A percentile compares a stretch with the other conserved stretches of the same genome.
Evolutionary conservation across 2,329 filamentous ascomycete genomes (phyloP).

Genomic region (Sordariomycetes sp.): DNA sequence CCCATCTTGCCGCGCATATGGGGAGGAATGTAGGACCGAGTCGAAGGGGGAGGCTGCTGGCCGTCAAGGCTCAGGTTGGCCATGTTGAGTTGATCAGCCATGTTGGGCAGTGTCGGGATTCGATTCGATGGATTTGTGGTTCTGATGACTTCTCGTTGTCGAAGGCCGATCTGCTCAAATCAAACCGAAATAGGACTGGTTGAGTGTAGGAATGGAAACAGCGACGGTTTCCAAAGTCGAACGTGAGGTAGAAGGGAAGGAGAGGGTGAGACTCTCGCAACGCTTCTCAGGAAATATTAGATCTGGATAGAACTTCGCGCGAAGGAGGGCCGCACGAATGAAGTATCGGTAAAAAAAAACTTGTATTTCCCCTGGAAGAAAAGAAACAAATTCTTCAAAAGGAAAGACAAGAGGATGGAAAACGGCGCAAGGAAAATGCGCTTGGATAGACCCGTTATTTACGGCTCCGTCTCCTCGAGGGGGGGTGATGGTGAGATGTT

Average conservation of each 20-base stretch:
- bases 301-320: slow-evolving; percentile 5
- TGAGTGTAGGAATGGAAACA: neutral
- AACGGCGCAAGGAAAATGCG: slow-evolving; percentile 8
- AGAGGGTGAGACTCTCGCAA: slow-evolving; percentile 4
- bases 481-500: slow-evolving; percentile 1
- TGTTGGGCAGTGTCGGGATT: slow-evolving; percentile 26
- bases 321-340: neutral
- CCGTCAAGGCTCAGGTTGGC: slow-evolving; percentile 53
- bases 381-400: slow-evolving; percentile 31
- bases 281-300: slow-evolving; percentile 12
- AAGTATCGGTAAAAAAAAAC: slow-evolving; percentile 7
- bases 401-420: slow-evolving; percentile 25
- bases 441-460: neutral
- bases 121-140: slow-evolving; percentile 8
- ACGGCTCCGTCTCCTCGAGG: neutral
- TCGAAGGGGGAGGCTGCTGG: slow-evolving; percentile 19
- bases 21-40: slow-evolving; percentile 71
- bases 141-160: neutral
- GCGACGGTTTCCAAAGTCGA: slow-evolving; percentile 5
- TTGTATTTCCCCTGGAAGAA: slow-evolving; percentile 17
- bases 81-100: slow-evolving; percentile 81
- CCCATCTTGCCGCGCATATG: slow-evolving; percentile 57
- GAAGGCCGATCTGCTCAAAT: slow-evolving; percentile 9
- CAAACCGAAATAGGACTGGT: slow-evolving; percentile 3
- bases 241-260: neutral